Base-by-base conservation (phyloP, 2,329 filamentous ascomycete genomes). In the Diaporthe sp. region DNA sequence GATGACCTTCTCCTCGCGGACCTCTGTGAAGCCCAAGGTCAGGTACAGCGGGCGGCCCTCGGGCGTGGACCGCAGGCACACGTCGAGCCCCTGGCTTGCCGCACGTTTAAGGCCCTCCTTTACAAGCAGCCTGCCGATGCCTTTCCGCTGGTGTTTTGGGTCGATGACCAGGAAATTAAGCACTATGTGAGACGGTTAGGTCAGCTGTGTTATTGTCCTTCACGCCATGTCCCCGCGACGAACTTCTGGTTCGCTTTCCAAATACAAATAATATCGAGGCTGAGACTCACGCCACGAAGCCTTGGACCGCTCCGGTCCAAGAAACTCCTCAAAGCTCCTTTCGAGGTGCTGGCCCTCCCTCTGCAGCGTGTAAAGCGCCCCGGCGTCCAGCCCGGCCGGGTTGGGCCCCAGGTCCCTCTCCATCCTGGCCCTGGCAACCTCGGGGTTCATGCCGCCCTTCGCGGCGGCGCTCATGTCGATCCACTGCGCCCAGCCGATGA, bases 111-210 rank as follows among this genome's bases (percentile, higher is more conserved):
- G 45, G 1, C 80, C 79, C 50, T 78, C 77, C 3, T 76, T 71
- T 13, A 79, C 19, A 2, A 82, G 76, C 54, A 75, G 76, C 69
- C 60, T 76, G 4, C 80, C 80, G 17, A 80, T 74, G 3, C 80
- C 80, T n/a, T 77, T 77, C 22, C 80, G 75, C 5, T 80, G 76
- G n/a, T 81, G 76, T 3, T 58, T 19, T 0, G 80, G 79, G n/a
- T 80, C 77, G 4, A 81, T 72, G 2, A 74, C 73, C 2, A 82
- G 74, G 12, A 76, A 50, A 45, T 77, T 76, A 4, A 81, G 74
- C 38, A 78, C 80, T 82, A 17, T 38, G 7, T 22, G 10, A 15
- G 33, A 7, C 9, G 8, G 0, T 25, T 17, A n/a, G 8, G 25
- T 66, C 12, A 67, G 67, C 38, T 55, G 33, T 10, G 8, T 2